These are phyloP conservation scores for Phialocephala sp. DNA, from an alignment of 2,329 filamentous ascomycete species.

Conservation along the genomic window DNA sequence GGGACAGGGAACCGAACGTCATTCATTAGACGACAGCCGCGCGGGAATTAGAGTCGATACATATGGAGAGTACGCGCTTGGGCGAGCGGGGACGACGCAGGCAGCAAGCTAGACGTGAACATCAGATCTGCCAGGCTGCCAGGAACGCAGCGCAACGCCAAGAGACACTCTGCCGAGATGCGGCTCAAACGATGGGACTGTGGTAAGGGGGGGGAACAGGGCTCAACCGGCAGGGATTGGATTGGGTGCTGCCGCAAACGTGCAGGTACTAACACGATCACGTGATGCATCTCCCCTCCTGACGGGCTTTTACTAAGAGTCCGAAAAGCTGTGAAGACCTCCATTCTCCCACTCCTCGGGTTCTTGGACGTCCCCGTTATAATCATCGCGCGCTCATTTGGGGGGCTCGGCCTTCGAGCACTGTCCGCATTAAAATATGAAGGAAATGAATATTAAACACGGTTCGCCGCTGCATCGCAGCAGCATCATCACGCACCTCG, in stretches of 20 bases:
- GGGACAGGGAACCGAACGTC: not conserved
- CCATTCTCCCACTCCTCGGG: conserved; percentile 1
- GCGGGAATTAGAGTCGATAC: not conserved
- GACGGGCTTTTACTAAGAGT: conserved; percentile 18
- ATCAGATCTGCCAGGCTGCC: too few relatives aligned
- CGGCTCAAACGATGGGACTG: not conserved
- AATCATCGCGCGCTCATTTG: not conserved
- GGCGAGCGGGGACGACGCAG: too few relatives aligned
- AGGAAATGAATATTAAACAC: conserved; percentile 11
- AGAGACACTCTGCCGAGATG: not conserved
- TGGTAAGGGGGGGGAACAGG: not conserved
- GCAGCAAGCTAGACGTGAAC: too few relatives aligned
- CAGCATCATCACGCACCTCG: not conserved
- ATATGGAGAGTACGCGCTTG: too few relatives aligned
- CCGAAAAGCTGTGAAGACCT: not conserved
- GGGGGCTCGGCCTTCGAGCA: not conserved
- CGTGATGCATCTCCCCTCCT: not conserved
- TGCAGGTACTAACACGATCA: not conserved
- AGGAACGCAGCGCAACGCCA: too few relatives aligned
- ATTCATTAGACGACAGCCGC: not conserved
- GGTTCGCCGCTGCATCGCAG: conserved; percentile 1
- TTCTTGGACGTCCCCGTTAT: conserved; percentile 15
- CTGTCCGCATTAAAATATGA: conserved; percentile 2
- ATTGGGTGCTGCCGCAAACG: too few relatives aligned
- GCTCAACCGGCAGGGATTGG: not conserved